These are phyloP conservation scores for Kluyveromyces lactis DNA, from an alignment of 805 yeast species.

Conservation along the genomic window DNA sequence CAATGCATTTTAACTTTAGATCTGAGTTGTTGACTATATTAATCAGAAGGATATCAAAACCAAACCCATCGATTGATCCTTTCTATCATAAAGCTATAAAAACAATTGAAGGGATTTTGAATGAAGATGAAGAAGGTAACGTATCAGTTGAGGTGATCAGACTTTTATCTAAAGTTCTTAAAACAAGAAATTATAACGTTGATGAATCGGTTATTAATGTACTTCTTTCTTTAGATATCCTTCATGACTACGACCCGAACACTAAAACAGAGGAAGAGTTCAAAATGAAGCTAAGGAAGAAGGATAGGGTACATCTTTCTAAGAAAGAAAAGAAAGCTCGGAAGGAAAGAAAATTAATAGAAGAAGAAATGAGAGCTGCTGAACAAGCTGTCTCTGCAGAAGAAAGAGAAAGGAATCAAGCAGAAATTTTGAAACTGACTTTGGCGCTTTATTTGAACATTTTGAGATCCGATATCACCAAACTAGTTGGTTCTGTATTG, in stretches of 20 bases:
- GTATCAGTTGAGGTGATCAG: slow-evolving; percentile 68
- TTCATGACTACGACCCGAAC: slow-evolving; percentile 68
- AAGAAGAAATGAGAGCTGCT: slow-evolving; percentile 80
- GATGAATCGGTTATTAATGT: slow-evolving; percentile 77
- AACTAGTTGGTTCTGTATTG: slow-evolving; percentile 74
- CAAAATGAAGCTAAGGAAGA: slow-evolving; percentile 56
- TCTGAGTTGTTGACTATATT: slow-evolving; percentile 63
- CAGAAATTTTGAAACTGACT: slow-evolving; percentile 68
- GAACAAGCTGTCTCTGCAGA: slow-evolving; percentile 82
- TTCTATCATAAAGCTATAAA: slow-evolving; percentile 52
- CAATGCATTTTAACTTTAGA: slow-evolving; percentile 75
- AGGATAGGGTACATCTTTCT: slow-evolving; percentile 85
- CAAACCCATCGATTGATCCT: slow-evolving; percentile 35
- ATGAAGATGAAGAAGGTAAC: slow-evolving; percentile 77
- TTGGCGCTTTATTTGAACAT: slow-evolving; percentile 72
- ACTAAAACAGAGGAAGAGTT: slow-evolving; percentile 37
- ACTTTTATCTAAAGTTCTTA: slow-evolving; percentile 58
- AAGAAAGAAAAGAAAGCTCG: slow-evolving; percentile 82
- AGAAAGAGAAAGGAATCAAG: slow-evolving; percentile 78
- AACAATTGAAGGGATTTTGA: slow-evolving; percentile 59
- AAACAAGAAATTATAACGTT: slow-evolving; percentile 65
- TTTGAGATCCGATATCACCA: slow-evolving; percentile 52
- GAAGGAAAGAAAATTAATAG: slow-evolving; percentile 80
- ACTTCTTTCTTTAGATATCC: slow-evolving; percentile 55
- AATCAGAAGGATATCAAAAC: slow-evolving; percentile 60